A percentile compares a stretch with the other conserved stretches of the same genome.
Evolutionary conservation across 208 protist species (phyloP).

Genomic region (Crithidia thermophila): DNA sequence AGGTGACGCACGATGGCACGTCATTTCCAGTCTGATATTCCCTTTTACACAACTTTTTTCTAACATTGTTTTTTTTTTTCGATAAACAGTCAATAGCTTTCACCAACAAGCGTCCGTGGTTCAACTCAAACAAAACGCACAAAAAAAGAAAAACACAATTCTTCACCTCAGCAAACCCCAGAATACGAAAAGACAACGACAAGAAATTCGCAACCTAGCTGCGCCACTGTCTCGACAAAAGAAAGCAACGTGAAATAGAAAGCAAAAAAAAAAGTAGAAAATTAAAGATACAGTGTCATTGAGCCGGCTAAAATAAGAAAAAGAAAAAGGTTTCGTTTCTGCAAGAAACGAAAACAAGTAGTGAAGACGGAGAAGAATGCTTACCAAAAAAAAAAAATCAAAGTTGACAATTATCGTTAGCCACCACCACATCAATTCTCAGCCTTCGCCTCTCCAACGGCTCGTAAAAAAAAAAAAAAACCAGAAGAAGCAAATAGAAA

Average conservation of each 20-base stretch:
- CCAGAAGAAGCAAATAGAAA: not conserved
- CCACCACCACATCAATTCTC: not conserved
- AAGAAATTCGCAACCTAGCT: no score
- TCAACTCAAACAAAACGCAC: no score
- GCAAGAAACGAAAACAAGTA: constrained; percentile 12
- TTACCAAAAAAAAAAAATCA: constrained; percentile 2
- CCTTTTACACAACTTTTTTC: not conserved
- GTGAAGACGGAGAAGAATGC: constrained; percentile 4
- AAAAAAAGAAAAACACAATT: constrained; percentile 20
- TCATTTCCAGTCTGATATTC: no score
- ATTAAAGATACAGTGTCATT: no score
- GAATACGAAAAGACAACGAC: no score
- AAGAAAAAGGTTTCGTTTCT: no score
- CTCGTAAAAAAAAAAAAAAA: constrained; percentile 16
- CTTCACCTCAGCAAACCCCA: no score
- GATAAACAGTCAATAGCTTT: not conserved
- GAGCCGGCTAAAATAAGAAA: not conserved
- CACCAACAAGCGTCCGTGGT: no score
- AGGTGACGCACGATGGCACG: no score
- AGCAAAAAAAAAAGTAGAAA: constrained; percentile 1
- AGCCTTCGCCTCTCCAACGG: not conserved
- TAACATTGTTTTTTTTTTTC: constrained; percentile 1
- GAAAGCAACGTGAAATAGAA: no score
- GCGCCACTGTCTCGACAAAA: no score
- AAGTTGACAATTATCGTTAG: no score